These are phyloP conservation scores for Leishmania major DNA, from an alignment of 208 protist species.

Conservation along the genomic window DNA sequence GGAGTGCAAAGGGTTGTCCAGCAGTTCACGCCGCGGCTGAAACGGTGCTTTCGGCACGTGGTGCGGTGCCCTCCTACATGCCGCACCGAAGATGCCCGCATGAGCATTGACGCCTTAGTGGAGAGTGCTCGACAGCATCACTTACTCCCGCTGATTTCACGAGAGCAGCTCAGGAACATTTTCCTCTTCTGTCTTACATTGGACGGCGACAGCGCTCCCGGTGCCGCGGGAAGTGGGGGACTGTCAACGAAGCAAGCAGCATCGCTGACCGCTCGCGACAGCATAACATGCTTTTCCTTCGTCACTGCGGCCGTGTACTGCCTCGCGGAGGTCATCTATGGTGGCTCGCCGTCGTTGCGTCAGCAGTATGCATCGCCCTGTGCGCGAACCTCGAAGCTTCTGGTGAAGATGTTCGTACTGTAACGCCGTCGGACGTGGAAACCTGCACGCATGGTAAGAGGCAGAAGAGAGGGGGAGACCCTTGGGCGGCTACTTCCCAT, in stretches of 20 bases:
- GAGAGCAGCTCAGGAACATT: conserved; percentile 40
- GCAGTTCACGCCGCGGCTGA: conserved; percentile 42
- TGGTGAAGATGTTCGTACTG: conserved; percentile 73
- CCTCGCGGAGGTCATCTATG: conserved; percentile 64
- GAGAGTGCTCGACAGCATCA: conserved; percentile 40
- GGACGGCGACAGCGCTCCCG: conserved; percentile 4
- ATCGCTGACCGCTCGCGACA: conserved; percentile 14
- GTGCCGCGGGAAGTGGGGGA: not conserved
- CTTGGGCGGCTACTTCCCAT: not conserved
- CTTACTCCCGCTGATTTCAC: conserved; percentile 56
- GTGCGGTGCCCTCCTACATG: conserved; percentile 6
- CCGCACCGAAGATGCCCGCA: conserved; percentile 20
- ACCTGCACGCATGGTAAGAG: not conserved
- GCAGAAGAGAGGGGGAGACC: not conserved
- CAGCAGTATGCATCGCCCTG: conserved; percentile 51
- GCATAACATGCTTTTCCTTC: conserved; percentile 39
- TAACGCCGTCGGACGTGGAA: not conserved
- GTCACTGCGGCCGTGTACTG: conserved; percentile 44
- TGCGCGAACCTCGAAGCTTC: conserved; percentile 53
- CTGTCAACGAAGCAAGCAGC: not conserved
- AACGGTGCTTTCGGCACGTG: conserved; percentile 40
- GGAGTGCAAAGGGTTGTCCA: conserved; percentile 36
- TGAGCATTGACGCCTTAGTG: conserved; percentile 51
- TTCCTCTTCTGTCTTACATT: conserved; percentile 41
- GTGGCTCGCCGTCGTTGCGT: conserved; percentile 29